Conservation (phyloP, 768 basidiomycete species). For the Chalciporus piperatus region DNA sequence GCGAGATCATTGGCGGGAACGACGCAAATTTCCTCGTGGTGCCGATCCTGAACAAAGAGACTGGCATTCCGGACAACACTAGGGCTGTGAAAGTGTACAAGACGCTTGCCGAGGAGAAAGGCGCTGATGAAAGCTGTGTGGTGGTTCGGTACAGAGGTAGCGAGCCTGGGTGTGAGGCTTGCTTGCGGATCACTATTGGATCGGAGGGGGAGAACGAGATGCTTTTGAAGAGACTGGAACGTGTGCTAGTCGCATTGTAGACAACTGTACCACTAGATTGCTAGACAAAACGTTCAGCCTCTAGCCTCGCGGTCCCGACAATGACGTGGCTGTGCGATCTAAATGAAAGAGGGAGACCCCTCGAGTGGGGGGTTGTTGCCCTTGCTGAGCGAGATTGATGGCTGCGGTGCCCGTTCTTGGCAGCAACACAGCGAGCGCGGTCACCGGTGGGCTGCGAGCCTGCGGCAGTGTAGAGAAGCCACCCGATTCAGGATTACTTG, state of each 20-base stretch:
- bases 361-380: background rate
- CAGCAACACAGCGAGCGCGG: conserved; percentile 5
- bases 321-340: background rate
- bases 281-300: background rate
- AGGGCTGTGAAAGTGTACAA: conserved; percentile 71
- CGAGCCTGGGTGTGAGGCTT: conserved; percentile 84
- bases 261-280: background rate
- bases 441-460: background rate
- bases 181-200: conserved; percentile 88
- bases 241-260: conserved; percentile 41
- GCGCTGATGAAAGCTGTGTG: conserved; percentile 78
- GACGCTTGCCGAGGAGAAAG: conserved; percentile 76
- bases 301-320: too few species aligned
- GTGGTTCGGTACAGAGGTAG: conserved; percentile 89
- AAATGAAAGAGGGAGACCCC: conserved; percentile 7
- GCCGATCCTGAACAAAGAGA: conserved; percentile 57
- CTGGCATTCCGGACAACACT: conserved; percentile 47
- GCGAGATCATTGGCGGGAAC: conserved; percentile 70
- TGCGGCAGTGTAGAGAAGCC: background rate
- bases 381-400: background rate
- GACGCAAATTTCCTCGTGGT: conserved; percentile 90
- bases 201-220: conserved; percentile 72
- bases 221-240: conserved; percentile 52
- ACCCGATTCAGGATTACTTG: background rate
- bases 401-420: background rate